Conservation (phyloP, 2,329 filamentous ascomycete genomes). For the Fusarium proliferatum region DNA sequence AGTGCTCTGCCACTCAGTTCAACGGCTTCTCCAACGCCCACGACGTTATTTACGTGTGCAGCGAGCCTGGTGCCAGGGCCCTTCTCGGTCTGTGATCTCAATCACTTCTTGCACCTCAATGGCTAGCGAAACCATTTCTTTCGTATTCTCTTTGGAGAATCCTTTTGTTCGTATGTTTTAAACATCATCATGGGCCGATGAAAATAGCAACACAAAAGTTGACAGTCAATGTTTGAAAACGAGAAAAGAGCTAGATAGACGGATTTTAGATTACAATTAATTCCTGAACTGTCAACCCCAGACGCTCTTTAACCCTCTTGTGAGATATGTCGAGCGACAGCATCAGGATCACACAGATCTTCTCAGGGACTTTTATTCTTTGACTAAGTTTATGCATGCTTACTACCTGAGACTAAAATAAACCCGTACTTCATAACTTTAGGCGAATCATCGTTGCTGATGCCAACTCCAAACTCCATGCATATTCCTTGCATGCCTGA, state of each 20-base stretch:
- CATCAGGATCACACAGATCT: not conserved
- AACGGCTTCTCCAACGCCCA: constrained; percentile 96
- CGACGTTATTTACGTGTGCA: constrained; percentile 93
- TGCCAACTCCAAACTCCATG: constrained; percentile 22
- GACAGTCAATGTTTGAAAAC: not conserved
- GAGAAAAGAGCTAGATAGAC: constrained; percentile 26
- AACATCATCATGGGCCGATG: not conserved
- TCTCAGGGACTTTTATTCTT: not conserved
- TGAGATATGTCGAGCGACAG: not conserved
- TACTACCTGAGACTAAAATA: not conserved
- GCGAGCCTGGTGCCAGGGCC: constrained; percentile 86
- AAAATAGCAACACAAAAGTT: not conserved
- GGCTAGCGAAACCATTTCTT: constrained; percentile 23
- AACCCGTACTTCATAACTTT: not conserved
- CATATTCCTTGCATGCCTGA: not conserved
- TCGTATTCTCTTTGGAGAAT: constrained; percentile 30
- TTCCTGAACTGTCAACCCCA: not conserved
- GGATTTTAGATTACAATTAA: not conserved
- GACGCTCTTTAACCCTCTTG: not conserved
- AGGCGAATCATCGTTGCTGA: not conserved
- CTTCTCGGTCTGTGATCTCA: constrained; percentile 60
- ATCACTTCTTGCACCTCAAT: not conserved
- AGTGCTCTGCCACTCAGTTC: constrained; percentile 97
- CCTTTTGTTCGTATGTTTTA: constrained; percentile 28
- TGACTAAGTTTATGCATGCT: constrained; percentile 1